phyloP scores from a whole-genome alignment of 2,329 filamentous ascomycete species.

The Apiospora saccharicola region DNA sequence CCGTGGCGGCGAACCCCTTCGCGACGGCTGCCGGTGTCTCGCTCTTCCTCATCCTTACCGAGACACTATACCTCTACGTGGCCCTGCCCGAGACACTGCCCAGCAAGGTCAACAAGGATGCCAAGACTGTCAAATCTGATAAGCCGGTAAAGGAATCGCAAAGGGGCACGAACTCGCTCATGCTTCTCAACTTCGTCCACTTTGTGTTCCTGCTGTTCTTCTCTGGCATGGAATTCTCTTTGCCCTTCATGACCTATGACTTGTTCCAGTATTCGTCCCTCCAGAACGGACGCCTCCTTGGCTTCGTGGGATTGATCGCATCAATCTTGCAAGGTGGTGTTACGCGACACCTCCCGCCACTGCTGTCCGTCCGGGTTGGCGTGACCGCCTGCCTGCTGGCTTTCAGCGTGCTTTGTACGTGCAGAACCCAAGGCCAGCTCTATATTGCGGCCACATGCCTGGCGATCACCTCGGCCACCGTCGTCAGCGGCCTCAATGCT shows the following conservation, averaged over 20 bases:
- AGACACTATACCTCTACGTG: slow-evolving; percentile 87
- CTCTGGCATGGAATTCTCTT: slow-evolving; percentile 96
- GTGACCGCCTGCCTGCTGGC: slow-evolving; percentile 79
- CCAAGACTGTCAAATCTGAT: slow-evolving; percentile 34
- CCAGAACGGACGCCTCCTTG: slow-evolving; percentile 84
- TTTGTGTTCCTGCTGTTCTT: slow-evolving; percentile 95
- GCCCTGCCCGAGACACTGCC: slow-evolving; percentile 88
- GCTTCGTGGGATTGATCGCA: slow-evolving; percentile 89
- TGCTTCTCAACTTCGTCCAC: slow-evolving; percentile 83
- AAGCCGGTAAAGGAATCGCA: slow-evolving; percentile 36
- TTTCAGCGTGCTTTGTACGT: slow-evolving; percentile 79
- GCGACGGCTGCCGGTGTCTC: slow-evolving; percentile 91
- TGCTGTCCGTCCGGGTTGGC: slow-evolving; percentile 81
- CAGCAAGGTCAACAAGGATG: slow-evolving; percentile 51
- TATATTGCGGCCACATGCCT: slow-evolving; percentile 85
- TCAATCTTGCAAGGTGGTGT: slow-evolving; percentile 94
- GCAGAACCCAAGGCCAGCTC: slow-evolving; percentile 72
- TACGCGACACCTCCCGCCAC: slow-evolving; percentile 82
- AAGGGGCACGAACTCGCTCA: slow-evolving; percentile 80
- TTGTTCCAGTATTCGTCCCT: slow-evolving; percentile 83
- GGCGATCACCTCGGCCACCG: slow-evolving; percentile 90
- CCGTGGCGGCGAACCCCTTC: slow-evolving; percentile 89
- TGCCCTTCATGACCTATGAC: slow-evolving; percentile 97
- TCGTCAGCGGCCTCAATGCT: slow-evolving; percentile 92
- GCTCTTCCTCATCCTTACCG: slow-evolving; percentile 80